Base-by-base conservation (phyloP, 106 monocot genomes). In the Agapanthus africanus region DNA sequence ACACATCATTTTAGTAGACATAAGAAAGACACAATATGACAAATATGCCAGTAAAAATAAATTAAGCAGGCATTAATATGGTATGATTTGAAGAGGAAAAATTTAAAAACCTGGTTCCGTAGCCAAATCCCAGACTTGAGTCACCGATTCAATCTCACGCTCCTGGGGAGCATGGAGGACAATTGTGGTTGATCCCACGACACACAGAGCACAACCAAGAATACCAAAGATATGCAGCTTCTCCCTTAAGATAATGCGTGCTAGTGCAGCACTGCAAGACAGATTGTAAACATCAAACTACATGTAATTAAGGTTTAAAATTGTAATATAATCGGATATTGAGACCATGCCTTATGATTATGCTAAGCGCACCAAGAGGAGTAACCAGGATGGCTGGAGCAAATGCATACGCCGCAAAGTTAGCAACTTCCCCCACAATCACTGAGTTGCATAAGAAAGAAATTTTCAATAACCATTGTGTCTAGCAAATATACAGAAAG, bases 341-440 rank as follows among this genome's bases (percentile, higher is more conserved):
- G 19, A 51, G 60, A 49, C 6, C 73, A 75, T 86, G 76, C 93
- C 93, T 93, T 81, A 93, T 87, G 11, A 93, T 93, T 75, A 93
- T 93, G 84, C 93, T 93, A 46, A 93, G 87, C 56, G 93, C 89
- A 78, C 93, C 93, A 76, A 93, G 93, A 71, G 93, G 93, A 76
- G 93, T 93, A 54, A 93, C 93, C 65, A 93, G 70, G 71, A 93
- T 93, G 69, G 93, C 93, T 50, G 88, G 93, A 68, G 93, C 93
- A 86, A 93, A 93, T 71, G 93, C 93, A 78, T 93, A 93, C 56
- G 93, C 93, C 59, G 93, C 93, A 73, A 93, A 93, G 49, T 93
- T 93, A 52, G 93, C 93, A 72, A 93, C 77, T 84, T 93, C 93
- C 26, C 93, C 93, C 57, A 93, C 82, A 74, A 93, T 82, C 93